Conservation (phyloP, 495 filamentous ascomycete genomes). For the Bathelium albidoporum region DNA sequence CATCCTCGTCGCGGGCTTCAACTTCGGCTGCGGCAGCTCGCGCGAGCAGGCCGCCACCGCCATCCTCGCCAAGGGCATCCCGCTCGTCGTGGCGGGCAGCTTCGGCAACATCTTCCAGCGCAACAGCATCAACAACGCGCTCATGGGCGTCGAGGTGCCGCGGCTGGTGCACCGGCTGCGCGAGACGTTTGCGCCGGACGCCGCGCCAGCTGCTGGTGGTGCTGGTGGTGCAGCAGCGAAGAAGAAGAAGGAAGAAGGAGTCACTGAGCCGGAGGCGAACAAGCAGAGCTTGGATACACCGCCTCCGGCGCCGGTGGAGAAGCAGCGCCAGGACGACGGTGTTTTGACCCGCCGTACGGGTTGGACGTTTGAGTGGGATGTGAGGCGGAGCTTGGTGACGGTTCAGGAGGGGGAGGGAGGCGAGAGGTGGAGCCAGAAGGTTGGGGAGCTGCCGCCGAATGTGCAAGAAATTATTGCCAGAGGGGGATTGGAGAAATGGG, state of each 20-base stretch:
- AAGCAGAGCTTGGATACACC: conserved; percentile 38
- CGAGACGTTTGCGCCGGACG: conserved; percentile 40
- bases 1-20: conserved; percentile 78
- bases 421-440: conserved; percentile 62
- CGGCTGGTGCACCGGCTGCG: conserved; percentile 59
- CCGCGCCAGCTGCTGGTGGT: conserved; percentile 13
- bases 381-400: conserved; percentile 54
- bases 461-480: conserved; percentile 58
- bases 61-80: conserved; percentile 75
- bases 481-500: conserved; percentile 76
- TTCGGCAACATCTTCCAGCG: conserved; percentile 84
- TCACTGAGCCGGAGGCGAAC: conserved; percentile 28
- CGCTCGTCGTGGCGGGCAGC: conserved; percentile 71
- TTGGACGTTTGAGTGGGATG: conserved; percentile 84
- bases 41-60: conserved; percentile 86
- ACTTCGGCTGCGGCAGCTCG: conserved; percentile 77
- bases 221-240: conserved; percentile 2
- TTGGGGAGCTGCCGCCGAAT: conserved; percentile 76
- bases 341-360: conserved; percentile 71
- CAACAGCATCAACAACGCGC: conserved; percentile 87
- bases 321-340: conserved; percentile 35
- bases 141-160: conserved; percentile 77
- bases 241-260: not conserved
- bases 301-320: conserved; percentile 28
- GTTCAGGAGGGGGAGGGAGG: conserved; percentile 59